These are phyloP conservation scores for Achaetomium macrosporum DNA, from an alignment of 2,329 filamentous ascomycete genomes.

Conservation along the genomic window DNA sequence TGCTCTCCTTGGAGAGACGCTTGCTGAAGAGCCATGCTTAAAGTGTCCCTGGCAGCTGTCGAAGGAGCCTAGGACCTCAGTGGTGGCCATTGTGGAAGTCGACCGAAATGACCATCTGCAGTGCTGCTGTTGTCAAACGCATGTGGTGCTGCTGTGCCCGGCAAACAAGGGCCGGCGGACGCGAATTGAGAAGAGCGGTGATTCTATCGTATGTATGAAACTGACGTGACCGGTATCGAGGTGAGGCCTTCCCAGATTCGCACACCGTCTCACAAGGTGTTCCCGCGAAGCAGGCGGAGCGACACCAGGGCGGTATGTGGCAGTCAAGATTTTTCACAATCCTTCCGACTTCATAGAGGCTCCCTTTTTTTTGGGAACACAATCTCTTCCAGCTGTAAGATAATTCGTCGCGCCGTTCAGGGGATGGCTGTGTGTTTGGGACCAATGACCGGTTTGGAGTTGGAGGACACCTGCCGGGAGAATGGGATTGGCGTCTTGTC, in stretches of 20 bases:
- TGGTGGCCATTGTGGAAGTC: slow-evolving; percentile 50
- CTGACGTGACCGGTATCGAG: neutral
- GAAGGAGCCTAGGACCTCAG: slow-evolving; percentile 41
- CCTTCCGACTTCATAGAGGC: slow-evolving; percentile 15
- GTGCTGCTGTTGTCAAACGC: slow-evolving; percentile 40
- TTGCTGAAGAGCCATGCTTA: slow-evolving; percentile 33
- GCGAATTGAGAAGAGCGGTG: neutral
- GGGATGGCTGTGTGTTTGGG: slow-evolving; percentile 19
- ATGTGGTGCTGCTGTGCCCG: slow-evolving; percentile 34
- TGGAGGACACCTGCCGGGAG: slow-evolving; percentile 16
- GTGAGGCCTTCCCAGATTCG: neutral
- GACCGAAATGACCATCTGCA: slow-evolving; percentile 37
- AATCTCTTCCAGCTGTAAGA: slow-evolving; percentile 13
- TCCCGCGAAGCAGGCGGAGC: neutral
- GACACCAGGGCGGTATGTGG: neutral
- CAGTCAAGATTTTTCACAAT: neutral
- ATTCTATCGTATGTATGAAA: neutral
- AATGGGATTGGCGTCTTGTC: slow-evolving; percentile 22
- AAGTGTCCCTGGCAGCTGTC: slow-evolving; percentile 38
- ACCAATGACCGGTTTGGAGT: slow-evolving; percentile 25
- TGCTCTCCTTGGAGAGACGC: slow-evolving; percentile 30
- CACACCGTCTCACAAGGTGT: neutral
- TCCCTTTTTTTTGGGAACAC: slow-evolving; percentile 16
- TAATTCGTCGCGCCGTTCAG: slow-evolving; percentile 19
- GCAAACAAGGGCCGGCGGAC: slow-evolving; percentile 6